Evolutionary conservation across 495 filamentous ascomycete species (phyloP).

Genomic region (Annulohypoxylon bovei): DNA sequence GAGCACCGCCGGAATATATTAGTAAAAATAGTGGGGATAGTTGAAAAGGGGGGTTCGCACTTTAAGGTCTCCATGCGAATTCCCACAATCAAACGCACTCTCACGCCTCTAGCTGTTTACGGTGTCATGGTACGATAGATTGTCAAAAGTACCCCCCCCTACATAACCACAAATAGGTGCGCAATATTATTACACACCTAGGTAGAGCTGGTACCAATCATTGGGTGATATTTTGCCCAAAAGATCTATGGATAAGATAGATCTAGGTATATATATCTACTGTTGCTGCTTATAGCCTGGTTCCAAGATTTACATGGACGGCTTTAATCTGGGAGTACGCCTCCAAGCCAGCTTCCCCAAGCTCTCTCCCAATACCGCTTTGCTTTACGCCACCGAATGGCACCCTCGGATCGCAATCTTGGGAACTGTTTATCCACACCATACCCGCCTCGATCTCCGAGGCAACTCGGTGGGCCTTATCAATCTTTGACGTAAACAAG

Average conservation of each 20-base stretch:
- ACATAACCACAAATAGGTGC: not conserved
- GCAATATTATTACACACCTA: not conserved
- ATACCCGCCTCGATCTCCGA: constrained; percentile 8
- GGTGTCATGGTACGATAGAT: not conserved
- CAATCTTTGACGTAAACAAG: not conserved
- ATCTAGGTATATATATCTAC: not conserved
- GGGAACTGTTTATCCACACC: constrained; percentile 10
- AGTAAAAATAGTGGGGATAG: not conserved
- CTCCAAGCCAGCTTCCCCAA: constrained; percentile 12
- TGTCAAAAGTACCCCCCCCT: not conserved
- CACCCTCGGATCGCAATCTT: constrained; percentile 4
- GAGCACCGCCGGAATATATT: not conserved
- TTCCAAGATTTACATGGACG: constrained; percentile 7
- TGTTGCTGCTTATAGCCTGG: not conserved
- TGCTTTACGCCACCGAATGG: constrained; percentile 9
- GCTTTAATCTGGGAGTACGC: constrained; percentile 12
- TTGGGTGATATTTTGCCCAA: not conserved
- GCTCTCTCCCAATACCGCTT: constrained; percentile 6
- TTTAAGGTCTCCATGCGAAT: not conserved
- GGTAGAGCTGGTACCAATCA: not conserved
- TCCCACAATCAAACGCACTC: not conserved
- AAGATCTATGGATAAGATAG: not conserved
- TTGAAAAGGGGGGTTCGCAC: too few relatives aligned
- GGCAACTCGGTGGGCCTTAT: constrained; percentile 3
- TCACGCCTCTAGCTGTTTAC: not conserved